phyloP scores from a whole-genome alignment of 2,329 filamentous ascomycete genomes.

The Arthrobotrys musiformis region DNA sequence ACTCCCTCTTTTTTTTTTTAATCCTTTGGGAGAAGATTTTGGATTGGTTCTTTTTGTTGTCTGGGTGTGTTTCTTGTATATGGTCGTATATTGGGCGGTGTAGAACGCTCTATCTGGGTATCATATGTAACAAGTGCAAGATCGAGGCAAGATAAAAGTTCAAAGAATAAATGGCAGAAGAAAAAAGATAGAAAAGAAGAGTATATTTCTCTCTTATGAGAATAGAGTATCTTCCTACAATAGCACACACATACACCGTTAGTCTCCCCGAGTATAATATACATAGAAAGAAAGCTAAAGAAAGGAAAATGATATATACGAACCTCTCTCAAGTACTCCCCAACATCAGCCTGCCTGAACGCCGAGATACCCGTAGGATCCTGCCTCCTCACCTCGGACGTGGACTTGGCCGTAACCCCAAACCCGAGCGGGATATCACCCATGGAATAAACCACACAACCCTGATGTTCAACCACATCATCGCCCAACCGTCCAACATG shows the following conservation, averaged over 20 bases:
- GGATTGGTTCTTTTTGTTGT: background rate
- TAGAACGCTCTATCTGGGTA: conserved; percentile 47
- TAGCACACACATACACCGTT: conserved; percentile 7
- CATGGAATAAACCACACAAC: conserved; percentile 90
- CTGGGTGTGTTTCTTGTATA: conserved; percentile 11
- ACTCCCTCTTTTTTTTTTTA: background rate
- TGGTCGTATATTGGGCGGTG: conserved; percentile 32
- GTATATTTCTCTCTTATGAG: conserved; percentile 35
- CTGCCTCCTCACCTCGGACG: conserved; percentile 81
- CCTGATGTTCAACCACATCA: conserved; percentile 92
- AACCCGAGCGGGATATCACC: conserved; percentile 90
- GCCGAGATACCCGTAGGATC: conserved; percentile 90
- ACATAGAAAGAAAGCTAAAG: background rate
- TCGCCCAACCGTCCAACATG: conserved; percentile 86
- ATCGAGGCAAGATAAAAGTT: background rate
- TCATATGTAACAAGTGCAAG: conserved; percentile 50
- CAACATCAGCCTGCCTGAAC: conserved; percentile 92
- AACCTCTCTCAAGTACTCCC: conserved; percentile 88
- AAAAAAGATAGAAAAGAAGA: conserved; percentile 8
- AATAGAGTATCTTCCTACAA: conserved; percentile 60
- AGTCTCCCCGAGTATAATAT: background rate
- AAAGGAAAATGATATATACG: conserved; percentile 27
- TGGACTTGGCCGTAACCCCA: conserved; percentile 87
- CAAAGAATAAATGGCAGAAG: background rate
- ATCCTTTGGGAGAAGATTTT: background rate